Conservation (phyloP, 2,329 filamentous ascomycete genomes). For the Aspergillus amoenus region DNA sequence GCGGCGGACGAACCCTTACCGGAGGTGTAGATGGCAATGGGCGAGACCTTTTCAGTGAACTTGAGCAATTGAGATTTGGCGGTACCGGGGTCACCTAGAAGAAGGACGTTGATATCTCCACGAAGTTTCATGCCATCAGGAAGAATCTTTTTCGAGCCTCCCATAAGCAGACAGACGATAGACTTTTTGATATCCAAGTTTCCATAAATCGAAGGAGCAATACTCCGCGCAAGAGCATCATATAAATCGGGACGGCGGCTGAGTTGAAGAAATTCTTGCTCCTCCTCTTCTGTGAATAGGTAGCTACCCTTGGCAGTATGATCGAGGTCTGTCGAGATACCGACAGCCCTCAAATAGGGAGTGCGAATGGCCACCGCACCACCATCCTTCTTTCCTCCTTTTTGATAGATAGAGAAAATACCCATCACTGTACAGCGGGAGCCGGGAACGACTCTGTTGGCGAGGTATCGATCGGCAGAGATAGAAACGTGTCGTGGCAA, state of each 20-base stretch:
- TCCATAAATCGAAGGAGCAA: constrained; percentile 96
- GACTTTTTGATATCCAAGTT: constrained; percentile 97
- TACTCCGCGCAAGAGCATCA: constrained; percentile 82
- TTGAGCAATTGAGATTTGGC: constrained; percentile 97
- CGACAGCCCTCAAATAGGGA: constrained; percentile 88
- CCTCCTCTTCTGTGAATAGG: constrained; percentile 89
- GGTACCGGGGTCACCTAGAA: constrained; percentile 96
- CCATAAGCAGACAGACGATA: constrained; percentile 88
- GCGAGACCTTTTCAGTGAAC: constrained; percentile 93
- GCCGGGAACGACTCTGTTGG: constrained; percentile 92
- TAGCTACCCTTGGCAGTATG: constrained; percentile 82
- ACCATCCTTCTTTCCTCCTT: constrained; percentile 76
- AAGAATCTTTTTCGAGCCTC: constrained; percentile 95
- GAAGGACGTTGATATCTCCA: constrained; percentile 95
- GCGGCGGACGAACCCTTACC: constrained; percentile 97
- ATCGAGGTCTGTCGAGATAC: constrained; percentile 86
- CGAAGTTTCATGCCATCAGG: constrained; percentile 96
- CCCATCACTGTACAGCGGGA: constrained; percentile 94
- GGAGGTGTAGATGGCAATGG: constrained; percentile 97
- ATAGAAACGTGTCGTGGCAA: constrained; percentile 91
- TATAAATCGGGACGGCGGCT: constrained; percentile 92
- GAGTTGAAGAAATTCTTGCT: constrained; percentile 92
- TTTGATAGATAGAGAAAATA: constrained; percentile 98
- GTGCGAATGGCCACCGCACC: constrained; percentile 93
- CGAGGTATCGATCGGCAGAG: constrained; percentile 92